Base-by-base conservation (phyloP, 108 stramenopile species). In the Cyclostephanos tholiformis region DNA sequence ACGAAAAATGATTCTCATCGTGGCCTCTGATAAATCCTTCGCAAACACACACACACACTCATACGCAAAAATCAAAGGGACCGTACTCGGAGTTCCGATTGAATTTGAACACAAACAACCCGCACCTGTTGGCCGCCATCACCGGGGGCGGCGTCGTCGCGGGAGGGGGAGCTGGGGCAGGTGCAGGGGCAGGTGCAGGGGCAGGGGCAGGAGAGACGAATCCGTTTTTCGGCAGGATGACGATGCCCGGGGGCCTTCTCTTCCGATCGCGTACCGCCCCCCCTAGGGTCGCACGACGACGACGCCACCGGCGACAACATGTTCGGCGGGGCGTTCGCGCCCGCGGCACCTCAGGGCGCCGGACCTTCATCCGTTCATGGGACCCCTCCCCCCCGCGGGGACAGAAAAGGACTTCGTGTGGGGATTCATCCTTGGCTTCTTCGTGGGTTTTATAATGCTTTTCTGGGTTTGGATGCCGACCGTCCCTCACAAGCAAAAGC, bases 401-500 rank as follows among this genome's bases (percentile, higher is more conserved):
- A 89, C 87, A 1, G 88, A 91, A 56, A 84, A 93, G 22, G 97
- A 97, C 58, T 95, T 97, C 69, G 58, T 92, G 22, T 96, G 93
- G 88, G 97, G 97, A n/a, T 96, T 97, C 67, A 63, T 86, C 38
- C 63, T 96, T 63, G 97, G 97, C 44, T 95, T 91, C 71, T 94
- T 96, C 81, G 87, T 96, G 1, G 97, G 97, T 23, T 91, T 92
- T 49, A 79, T 96, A 30, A 94, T 96, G 90, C 74, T 97, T 32
- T 79, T 96, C 51, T 97, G 95, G 95, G 88, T 96, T 27, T 97
- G 95, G 95, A 95, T 95, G 87, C 91, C 90, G 8, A 86, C 91
- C 13, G 92, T 96, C 10, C 87, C 95, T 8, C 95, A 95, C 65
- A 87, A 85, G 69, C 97, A 96, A 80, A 97, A 96, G 73, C 60